Conservation (phyloP, 1,284 basidiomycete genomes). For the Phylloboletellus chloephorus region DNA sequence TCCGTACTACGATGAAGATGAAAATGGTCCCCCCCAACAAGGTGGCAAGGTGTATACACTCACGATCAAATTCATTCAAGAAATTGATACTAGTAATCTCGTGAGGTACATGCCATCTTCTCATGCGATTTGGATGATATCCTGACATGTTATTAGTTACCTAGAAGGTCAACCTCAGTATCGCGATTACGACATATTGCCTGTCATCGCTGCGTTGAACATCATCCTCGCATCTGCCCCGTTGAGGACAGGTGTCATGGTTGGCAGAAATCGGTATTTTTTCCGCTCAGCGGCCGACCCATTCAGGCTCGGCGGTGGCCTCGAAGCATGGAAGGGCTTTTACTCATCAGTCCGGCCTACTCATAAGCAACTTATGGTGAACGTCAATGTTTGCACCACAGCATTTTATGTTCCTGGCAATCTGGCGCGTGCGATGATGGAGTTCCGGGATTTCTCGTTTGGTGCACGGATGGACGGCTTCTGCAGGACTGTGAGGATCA, state of each 20-base stretch:
- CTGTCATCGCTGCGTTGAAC: conserved; percentile 68
- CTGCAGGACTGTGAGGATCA: conserved; percentile 56
- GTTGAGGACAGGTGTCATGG: conserved; percentile 58
- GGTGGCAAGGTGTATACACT: conserved; percentile 56
- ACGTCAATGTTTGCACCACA: conserved; percentile 77
- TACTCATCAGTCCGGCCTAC: conserved; percentile 73
- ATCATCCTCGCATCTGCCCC: conserved; percentile 62
- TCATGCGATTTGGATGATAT: neutral
- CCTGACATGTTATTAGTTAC: conserved; percentile 41
- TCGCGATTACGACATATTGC: conserved; percentile 58
- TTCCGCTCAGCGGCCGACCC: conserved; percentile 49
- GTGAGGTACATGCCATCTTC: conserved; percentile 37
- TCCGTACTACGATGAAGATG: conserved; percentile 62
- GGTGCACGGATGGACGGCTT: conserved; percentile 54
- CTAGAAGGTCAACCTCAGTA: conserved; percentile 55
- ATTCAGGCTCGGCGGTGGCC: conserved; percentile 50
- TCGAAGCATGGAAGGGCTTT: conserved; percentile 74
- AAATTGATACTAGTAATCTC: conserved; percentile 56
- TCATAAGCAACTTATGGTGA: conserved; percentile 72
- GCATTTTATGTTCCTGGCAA: conserved; percentile 69
- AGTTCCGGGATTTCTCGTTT: conserved; percentile 50
- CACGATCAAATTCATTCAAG: conserved; percentile 52
- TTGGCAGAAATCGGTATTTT: conserved; percentile 74
- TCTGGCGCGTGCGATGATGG: conserved; percentile 54
- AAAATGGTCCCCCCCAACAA: conserved; percentile 38